Conservation (phyloP, 257 asterid species). For the Forsythia suspensa region DNA sequence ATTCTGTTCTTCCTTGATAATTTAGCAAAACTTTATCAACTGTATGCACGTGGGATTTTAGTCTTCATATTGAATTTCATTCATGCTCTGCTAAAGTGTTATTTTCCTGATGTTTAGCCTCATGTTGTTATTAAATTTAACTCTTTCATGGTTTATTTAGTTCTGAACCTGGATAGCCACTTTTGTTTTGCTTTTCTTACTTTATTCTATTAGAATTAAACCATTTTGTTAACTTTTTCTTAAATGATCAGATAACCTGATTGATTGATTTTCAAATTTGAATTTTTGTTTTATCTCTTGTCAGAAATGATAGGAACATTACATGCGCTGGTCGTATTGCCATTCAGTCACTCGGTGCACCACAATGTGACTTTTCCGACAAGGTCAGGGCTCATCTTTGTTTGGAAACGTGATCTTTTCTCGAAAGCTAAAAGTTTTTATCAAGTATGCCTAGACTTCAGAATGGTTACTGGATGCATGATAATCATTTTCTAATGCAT, state of each 20-base stretch:
- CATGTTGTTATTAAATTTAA: not conserved
- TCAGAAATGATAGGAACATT: slow-evolving; percentile 56
- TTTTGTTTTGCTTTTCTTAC: slow-evolving; percentile 1
- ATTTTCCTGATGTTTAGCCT: not conserved
- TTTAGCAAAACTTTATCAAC: not conserved
- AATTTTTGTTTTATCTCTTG: slow-evolving; percentile 19
- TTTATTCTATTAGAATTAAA: not conserved
- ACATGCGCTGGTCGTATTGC: slow-evolving; percentile 69
- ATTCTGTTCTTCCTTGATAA: not conserved
- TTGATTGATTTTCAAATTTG: not conserved
- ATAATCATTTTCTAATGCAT: slow-evolving; percentile 7
- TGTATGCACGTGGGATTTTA: too few species aligned
- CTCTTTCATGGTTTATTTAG: not conserved
- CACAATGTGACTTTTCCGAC: slow-evolving; percentile 79
- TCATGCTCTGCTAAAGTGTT: not conserved
- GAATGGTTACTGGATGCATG: not conserved
- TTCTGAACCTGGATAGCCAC: not conserved
- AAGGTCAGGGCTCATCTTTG: slow-evolving; percentile 40
- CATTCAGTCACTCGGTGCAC: slow-evolving; percentile 87
- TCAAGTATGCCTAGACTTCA: not conserved
- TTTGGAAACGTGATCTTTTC: not conserved
- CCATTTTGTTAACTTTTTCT: not conserved
- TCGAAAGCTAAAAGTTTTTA: not conserved
- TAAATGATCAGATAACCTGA: slow-evolving; percentile 2
- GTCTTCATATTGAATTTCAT: not conserved